Evolutionary conservation across 495 filamentous ascomycete genomes (phyloP).

Genomic region (Bathelium albidoporum): DNA sequence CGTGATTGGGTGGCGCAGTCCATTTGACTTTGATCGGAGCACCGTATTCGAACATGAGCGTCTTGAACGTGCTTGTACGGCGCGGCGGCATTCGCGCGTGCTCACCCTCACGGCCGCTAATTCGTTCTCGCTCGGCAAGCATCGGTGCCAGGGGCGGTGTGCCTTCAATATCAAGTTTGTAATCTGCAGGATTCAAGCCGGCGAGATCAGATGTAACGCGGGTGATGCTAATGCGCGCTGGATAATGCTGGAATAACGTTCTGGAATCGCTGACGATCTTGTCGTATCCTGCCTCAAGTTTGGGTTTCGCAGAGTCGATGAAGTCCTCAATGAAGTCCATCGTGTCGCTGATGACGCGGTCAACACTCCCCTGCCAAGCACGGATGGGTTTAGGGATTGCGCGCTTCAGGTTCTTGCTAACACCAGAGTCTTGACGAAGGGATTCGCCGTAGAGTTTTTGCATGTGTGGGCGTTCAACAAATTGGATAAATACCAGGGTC

Average conservation of each 20-base stretch:
- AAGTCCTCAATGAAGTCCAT: constrained; percentile 85
- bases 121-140: constrained; percentile 36
- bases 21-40: constrained; percentile 83
- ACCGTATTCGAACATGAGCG: constrained; percentile 77
- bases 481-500: constrained; percentile 78
- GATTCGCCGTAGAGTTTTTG: constrained; percentile 87
- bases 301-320: constrained; percentile 76
- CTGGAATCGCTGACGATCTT: constrained; percentile 82
- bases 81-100: constrained; percentile 41
- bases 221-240: constrained; percentile 76
- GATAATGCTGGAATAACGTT: constrained; percentile 80
- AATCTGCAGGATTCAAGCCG: constrained; percentile 74
- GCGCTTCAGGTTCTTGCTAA: constrained; percentile 80
- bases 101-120: constrained; percentile 41
- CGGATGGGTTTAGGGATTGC: constrained; percentile 73
- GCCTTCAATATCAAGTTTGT: constrained; percentile 64
- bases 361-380: constrained; percentile 71
- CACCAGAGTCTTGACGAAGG: constrained; percentile 75
- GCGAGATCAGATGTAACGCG: constrained; percentile 71
- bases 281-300: constrained; percentile 74
- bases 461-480: constrained; percentile 96
- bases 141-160: constrained; percentile 39
- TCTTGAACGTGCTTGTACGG: constrained; percentile 51
- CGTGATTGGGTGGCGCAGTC: constrained; percentile 85
- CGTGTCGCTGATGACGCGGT: constrained; percentile 75